Conservation (phyloP, 257 asterid species). For the Solanum pimpinellifolium region DNA sequence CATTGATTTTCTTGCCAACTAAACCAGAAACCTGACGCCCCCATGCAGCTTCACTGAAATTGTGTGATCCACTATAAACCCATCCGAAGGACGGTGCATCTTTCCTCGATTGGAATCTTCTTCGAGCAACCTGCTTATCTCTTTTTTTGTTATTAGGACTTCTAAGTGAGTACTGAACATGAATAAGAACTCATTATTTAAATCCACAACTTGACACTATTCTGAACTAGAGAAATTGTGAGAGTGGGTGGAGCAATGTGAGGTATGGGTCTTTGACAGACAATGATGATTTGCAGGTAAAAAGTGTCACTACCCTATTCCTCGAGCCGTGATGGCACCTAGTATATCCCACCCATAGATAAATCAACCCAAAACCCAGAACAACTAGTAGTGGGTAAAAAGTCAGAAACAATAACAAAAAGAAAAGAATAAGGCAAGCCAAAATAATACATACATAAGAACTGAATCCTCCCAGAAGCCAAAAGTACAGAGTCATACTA, state of each 20-base stretch:
- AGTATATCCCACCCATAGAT: no score
- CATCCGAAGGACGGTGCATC: conserved; percentile 64
- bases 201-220: background rate
- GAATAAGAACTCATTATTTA: background rate
- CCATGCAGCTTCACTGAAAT: conserved; percentile 96
- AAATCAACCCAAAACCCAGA: no score
- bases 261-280: background rate
- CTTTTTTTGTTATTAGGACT: conserved; percentile 1
- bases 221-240: background rate
- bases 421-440: no score
- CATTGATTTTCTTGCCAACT: conserved; percentile 12
- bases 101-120: conserved; percentile 40
- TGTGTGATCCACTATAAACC: conserved; percentile 85
- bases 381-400: no score
- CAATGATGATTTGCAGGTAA: background rate
- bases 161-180: background rate
- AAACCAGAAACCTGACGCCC: conserved; percentile 52
- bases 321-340: no score
- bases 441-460: no score
- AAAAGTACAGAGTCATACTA: no score
- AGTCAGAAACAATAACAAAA: no score
- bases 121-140: conserved; percentile 64
- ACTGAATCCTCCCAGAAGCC: no score
- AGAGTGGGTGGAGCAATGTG: background rate
- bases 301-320: no score